phyloP scores from a whole-genome alignment of 805 yeast species.

The Sugiyamaella floridensis region DNA sequence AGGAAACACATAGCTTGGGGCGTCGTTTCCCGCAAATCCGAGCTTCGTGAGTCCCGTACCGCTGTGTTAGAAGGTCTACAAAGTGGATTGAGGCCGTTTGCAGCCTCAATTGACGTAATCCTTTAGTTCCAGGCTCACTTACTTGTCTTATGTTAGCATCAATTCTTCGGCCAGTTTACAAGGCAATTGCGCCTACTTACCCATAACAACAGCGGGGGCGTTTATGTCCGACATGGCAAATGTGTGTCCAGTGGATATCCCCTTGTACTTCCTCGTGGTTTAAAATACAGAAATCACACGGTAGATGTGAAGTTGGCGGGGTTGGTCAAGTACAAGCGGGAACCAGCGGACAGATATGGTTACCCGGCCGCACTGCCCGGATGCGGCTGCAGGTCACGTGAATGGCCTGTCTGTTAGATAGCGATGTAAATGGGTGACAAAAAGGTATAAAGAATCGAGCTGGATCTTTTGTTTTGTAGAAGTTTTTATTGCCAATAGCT shows the following conservation, averaged over 20 bases:
- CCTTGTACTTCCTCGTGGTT: neutral
- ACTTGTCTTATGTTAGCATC: slow-evolving; percentile 27
- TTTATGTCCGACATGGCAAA: slow-evolving; percentile 22
- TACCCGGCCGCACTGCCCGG: neutral
- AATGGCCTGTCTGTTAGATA: too few species aligned
- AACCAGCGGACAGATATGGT: neutral
- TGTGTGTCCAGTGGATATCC: neutral
- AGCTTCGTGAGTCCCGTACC: slow-evolving; percentile 97
- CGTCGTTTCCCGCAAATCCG: slow-evolving; percentile 97
- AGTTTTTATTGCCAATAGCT: too few species aligned
- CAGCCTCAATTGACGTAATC: neutral
- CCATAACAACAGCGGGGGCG: slow-evolving; percentile 91
- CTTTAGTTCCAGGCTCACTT: slow-evolving; percentile 11
- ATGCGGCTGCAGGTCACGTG: neutral
- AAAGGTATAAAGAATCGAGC: too few species aligned
- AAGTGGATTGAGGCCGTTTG: neutral
- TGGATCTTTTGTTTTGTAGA: too few species aligned
- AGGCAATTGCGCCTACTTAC: slow-evolving; percentile 38
- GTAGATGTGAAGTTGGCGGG: neutral
- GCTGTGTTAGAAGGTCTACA: slow-evolving; percentile 38
- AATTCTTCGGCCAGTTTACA: neutral
- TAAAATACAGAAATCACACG: too few species aligned
- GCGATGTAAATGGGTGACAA: too few species aligned
- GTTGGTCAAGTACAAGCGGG: neutral
- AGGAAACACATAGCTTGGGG: slow-evolving; percentile 95